A percentile compares a stretch with the other conserved stretches of the same genome.
Evolutionary conservation across 2,329 filamentous ascomycete genomes (phyloP).

Genomic region (Fusarium oxysporum): DNA sequence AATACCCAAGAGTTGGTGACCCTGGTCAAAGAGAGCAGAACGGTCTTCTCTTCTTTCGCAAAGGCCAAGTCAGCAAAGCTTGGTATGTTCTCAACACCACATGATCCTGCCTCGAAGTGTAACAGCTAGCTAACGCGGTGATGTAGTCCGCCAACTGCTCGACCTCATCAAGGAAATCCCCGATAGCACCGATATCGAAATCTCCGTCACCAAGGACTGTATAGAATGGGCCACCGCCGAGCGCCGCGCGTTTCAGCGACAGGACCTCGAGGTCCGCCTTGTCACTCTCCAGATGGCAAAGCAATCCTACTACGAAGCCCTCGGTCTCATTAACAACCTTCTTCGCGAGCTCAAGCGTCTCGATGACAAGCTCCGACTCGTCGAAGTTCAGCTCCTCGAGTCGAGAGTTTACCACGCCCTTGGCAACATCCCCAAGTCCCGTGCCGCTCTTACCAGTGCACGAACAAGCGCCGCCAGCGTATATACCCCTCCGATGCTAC

Average conservation of each 20-base stretch:
- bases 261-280: conserved; percentile 96
- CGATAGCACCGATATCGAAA: conserved; percentile 93
- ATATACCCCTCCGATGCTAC: conserved; percentile 93
- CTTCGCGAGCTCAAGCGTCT: conserved; percentile 97
- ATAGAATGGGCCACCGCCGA: conserved; percentile 99
- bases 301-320: conserved; percentile 95
- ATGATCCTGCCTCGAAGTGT: conserved; percentile 3
- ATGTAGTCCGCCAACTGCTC: conserved; percentile 89
- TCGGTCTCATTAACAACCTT: conserved; percentile 95
- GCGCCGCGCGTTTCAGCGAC: conserved; percentile 93
- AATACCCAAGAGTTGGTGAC: conserved; percentile 87
- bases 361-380: conserved; percentile 97
- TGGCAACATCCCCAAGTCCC: conserved; percentile 95
- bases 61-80: conserved; percentile 99
- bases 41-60: conserved; percentile 93
- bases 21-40: conserved; percentile 89
- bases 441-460: conserved; percentile 92
- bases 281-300: conserved; percentile 97
- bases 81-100: conserved; percentile 67
- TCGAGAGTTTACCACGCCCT: conserved; percentile 97
- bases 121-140: conserved; percentile 29
- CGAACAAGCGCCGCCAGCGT: conserved; percentile 96
- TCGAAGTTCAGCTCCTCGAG: conserved; percentile 97
- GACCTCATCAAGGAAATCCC: conserved; percentile 95
- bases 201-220: conserved; percentile 95